Evolutionary conservation across 1,284 basidiomycete genomes (phyloP), one percentile per base, ranked within the genome.

Genomic region (Earliella scabrosa): DNA sequence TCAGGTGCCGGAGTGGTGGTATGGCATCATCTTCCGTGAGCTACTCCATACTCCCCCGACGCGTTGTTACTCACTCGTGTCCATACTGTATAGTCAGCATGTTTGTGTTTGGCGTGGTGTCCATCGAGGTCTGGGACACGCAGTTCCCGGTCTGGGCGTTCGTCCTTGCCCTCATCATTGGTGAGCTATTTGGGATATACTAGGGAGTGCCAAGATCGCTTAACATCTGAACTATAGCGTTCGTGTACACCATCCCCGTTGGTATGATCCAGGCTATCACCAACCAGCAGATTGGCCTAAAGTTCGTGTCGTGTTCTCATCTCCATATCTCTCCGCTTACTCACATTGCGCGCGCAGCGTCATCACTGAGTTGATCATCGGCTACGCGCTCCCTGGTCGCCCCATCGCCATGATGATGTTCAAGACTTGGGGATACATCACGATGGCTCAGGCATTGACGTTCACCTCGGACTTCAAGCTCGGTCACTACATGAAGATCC

Each of bases 1-100:
- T 10, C 70, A 72, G 73, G 88, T 93, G 1, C 91, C 92, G 0
- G 85, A 90, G 54, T 93, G 90, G 90, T 90, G 86, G 72, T 83
- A 81, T 55, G 77, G 79, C 3, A 78, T 79, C 66, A 74, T 80
- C 56, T 78, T 81, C 53, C 32, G 70, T 72, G 44, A 35, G 68
- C 61, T 20, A 36, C 2, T 21, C 31, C 9, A 13, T 20, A 20
- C 18, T 18, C 6, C 10, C 10, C 27, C 13, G 27, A 5, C 14
- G n/a, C 24, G 10, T 11, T n/a, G n/a, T 3, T 10, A 27, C 18
- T 18, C 32, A 20, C 14, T 34, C 13, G 29, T 18, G 13, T 8
- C n/a, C 18, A 16, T 38, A 18, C 31, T 50, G 7, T 18, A 7
- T 39, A 74, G 82, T 70, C 44, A 59, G 75, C 36, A 83, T 80